Conservation (phyloP, 2,329 filamentous ascomycete genomes). For the Penicillium sp. region DNA sequence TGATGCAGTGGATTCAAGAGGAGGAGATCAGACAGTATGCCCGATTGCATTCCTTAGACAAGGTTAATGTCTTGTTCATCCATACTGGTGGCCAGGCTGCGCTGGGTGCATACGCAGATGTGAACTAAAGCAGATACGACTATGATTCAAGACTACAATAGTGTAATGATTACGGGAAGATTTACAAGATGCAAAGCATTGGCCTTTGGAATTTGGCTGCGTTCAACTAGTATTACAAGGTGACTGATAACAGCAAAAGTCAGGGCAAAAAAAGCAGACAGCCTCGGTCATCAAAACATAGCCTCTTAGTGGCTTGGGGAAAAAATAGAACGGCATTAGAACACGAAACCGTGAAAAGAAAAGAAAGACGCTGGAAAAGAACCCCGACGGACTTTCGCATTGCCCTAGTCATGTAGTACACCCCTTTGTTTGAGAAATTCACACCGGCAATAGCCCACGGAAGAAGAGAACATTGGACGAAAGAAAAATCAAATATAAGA, state of each 20-base stretch:
- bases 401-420: conserved; percentile 28
- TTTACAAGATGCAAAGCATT: no score
- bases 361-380: conserved; percentile 22
- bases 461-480: conserved; percentile 2
- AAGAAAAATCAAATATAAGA: conserved; percentile 9
- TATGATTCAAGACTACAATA: neutral
- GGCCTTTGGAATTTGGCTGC: conserved; percentile 16
- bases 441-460: neutral
- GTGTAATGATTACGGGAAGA: no score
- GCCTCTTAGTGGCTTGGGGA: conserved; percentile 18
- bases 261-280: conserved; percentile 12
- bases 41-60: conserved; percentile 4
- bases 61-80: conserved; percentile 41
- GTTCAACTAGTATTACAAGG: conserved; percentile 37
- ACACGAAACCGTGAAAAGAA: conserved; percentile 14
- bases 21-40: conserved; percentile 24
- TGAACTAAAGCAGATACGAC: neutral
- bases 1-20: conserved; percentile 30
- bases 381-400: conserved; percentile 24
- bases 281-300: conserved; percentile 27
- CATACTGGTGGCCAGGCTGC: conserved; percentile 43
- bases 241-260: conserved; percentile 20
- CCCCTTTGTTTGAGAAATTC: conserved; percentile 16
- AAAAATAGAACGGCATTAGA: conserved; percentile 14
- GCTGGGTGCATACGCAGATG: conserved; percentile 35